These are phyloP conservation scores for Helotiales sp. DNA, from an alignment of 2,329 filamentous ascomycete species.

Conservation along the genomic window DNA sequence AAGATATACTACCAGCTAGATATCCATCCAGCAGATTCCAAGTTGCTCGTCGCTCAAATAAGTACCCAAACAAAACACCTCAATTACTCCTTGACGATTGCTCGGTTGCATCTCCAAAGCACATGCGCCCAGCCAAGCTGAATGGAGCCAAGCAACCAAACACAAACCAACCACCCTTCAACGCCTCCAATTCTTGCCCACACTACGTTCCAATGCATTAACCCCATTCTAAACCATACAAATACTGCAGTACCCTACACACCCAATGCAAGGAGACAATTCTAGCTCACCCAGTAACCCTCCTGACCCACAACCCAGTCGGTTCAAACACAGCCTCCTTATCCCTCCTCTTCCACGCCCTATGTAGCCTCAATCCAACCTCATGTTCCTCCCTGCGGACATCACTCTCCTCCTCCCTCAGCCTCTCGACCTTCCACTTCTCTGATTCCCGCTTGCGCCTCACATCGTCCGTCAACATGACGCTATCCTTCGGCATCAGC, in stretches of 20 bases:
- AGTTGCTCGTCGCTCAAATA: no score
- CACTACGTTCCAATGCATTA: constrained; percentile 9
- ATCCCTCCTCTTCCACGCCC: constrained; percentile 76
- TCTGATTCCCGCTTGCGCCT: constrained; percentile 59
- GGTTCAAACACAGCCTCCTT: constrained; percentile 68
- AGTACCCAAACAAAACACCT: no score
- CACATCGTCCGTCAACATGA: constrained; percentile 70
- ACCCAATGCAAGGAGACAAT: no score
- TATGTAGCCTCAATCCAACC: constrained; percentile 73
- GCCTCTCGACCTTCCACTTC: constrained; percentile 67
- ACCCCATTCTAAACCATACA: constrained; percentile 1
- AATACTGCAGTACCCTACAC: neutral
- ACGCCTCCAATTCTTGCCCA: constrained; percentile 19
- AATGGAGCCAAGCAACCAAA: no score
- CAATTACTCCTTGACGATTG: no score
- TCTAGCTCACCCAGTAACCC: constrained; percentile 69
- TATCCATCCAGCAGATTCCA: no score
- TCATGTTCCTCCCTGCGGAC: constrained; percentile 80
- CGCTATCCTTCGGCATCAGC: constrained; percentile 73
- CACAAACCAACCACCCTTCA: neutral
- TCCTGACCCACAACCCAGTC: constrained; percentile 76
- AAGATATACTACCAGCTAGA: no score
- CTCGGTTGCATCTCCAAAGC: no score
- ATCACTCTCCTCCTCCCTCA: constrained; percentile 71
- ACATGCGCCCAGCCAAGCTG: no score